Evolutionary conservation across 495 filamentous ascomycete genomes (phyloP).

Genomic region (Neurospora sp.): DNA sequence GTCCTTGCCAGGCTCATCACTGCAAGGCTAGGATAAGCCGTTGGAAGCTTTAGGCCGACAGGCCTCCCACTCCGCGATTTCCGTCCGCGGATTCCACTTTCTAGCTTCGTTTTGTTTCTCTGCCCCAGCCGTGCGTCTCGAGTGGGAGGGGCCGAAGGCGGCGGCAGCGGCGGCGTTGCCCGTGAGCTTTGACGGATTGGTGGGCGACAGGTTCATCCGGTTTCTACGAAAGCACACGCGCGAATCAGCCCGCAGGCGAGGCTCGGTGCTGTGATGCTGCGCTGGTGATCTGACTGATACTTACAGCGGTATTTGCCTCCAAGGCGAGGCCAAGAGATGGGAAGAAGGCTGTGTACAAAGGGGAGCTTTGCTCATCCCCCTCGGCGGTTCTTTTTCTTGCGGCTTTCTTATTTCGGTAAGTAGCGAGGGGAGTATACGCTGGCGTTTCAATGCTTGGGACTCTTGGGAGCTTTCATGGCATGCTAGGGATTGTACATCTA

Average conservation of each 20-base stretch:
- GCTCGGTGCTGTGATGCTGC: background rate
- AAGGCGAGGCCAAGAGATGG: background rate
- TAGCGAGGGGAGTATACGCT: background rate
- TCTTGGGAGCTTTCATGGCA: background rate
- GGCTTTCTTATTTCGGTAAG: background rate
- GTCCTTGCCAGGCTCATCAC: background rate
- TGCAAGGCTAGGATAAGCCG: background rate
- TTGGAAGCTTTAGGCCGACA: background rate
- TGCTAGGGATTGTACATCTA: background rate
- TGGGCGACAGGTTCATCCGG: background rate
- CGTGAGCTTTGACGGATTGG: background rate
- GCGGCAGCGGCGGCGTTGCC: background rate
- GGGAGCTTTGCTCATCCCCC: background rate
- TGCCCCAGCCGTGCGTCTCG: background rate
- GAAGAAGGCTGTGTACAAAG: background rate
- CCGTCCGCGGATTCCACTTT: background rate
- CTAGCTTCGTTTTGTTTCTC: background rate
- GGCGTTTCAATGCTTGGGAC: background rate
- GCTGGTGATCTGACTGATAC: background rate
- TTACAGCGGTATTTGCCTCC: background rate
- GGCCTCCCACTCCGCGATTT: background rate
- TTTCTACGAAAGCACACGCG: background rate
- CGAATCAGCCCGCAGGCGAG: background rate
- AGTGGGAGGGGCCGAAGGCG: background rate
- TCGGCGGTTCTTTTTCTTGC: background rate